Base-by-base conservation (phyloP, 1,284 basidiomycete genomes). In the Hortiboletus rubellus region DNA sequence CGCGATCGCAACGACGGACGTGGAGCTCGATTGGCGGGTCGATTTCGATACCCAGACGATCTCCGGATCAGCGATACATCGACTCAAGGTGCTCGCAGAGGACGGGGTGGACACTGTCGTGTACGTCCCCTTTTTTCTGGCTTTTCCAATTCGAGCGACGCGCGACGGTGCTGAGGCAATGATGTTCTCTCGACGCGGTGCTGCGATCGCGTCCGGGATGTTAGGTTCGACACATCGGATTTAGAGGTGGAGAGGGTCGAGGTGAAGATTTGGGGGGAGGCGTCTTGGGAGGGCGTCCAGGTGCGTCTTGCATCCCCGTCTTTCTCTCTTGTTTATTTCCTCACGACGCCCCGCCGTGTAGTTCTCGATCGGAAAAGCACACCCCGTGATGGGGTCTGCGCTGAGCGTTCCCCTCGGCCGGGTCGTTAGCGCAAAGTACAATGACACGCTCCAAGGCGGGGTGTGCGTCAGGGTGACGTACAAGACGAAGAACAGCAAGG, bases 11-110 rank as follows among this genome's bases (percentile, higher is more conserved):
- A 86, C 89, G 2, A 79, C 82, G 45, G 85, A 93, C 71, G 76
- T 94, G 27, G 75, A 83, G 46, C 84, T 98, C 58, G 84, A 91
- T 63, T 98, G 95, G 96, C 74, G 67, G 2, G 78, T 98, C 63
- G 87, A 98, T 75, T 98, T 94, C 76, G 69, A 81, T 1, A 70
- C 76, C 10, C 76, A 86, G 66, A 75, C 82, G 56, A 83, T 98
- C 63, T 74, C 75, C n/a, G 96, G 96, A 2, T 82, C 80, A 30
- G 93, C 84, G 17, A 83, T 79, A 0, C 91, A 95, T 72, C 79
- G 77, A 24, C 72, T 97, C 46, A 71, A 76, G 38, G 81, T 87
- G 31, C 78, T 81, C 42, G 52, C 52, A 52, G 76, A 81, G 60
- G 80, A 85, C 59, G 80, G 75, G 17, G 82, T 92, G 17, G 72